Conservation (phyloP, 768 basidiomycete species). For the Amyloporia xantha region DNA sequence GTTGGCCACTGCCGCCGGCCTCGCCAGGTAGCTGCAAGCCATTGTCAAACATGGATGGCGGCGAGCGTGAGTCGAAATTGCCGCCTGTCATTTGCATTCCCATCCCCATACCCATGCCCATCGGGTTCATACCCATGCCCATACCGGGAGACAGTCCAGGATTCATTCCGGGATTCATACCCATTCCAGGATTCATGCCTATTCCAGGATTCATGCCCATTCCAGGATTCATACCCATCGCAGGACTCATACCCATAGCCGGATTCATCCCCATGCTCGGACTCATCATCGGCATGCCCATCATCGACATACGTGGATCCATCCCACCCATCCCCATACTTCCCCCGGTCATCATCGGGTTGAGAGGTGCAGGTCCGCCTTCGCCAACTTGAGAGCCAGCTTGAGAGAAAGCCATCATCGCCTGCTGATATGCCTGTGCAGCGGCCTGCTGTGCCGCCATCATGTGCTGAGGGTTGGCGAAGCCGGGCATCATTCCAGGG, state of each 20-base stretch:
- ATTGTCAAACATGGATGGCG: slow-evolving; percentile 25
- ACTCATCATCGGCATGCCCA: slow-evolving; percentile 68
- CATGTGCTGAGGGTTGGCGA: slow-evolving; percentile 64
- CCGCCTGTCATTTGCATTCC: slow-evolving; percentile 60
- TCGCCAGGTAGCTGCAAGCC: slow-evolving; percentile 6
- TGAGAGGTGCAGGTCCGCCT: slow-evolving; percentile 37
- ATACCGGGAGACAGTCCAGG: too few relatives aligned
- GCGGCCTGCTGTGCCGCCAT: slow-evolving; percentile 83
- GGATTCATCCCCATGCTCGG: slow-evolving; percentile 41
- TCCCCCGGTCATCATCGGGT: slow-evolving; percentile 53
- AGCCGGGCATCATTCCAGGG: slow-evolving; percentile 48
- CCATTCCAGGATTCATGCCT: slow-evolving; percentile 13
- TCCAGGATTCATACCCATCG: slow-evolving; percentile 12
- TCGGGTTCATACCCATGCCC: slow-evolving; percentile 14
- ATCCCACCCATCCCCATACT: slow-evolving; percentile 38
- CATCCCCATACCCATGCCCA: slow-evolving; percentile 27
- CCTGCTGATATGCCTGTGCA: slow-evolving; percentile 81
- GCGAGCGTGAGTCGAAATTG: slow-evolving; percentile 56
- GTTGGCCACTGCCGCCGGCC: slow-evolving; percentile 1
- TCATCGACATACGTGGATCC: slow-evolving; percentile 81
- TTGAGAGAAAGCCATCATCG: slow-evolving; percentile 75
- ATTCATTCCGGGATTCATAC: slow-evolving; percentile 22
- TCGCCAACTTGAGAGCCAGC: slow-evolving; percentile 66
- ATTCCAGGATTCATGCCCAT: slow-evolving; percentile 16
- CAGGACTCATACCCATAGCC: slow-evolving; percentile 34